phyloP scores from a whole-genome alignment of 129 eudicot species.

The Kitagawia praeruptora region DNA sequence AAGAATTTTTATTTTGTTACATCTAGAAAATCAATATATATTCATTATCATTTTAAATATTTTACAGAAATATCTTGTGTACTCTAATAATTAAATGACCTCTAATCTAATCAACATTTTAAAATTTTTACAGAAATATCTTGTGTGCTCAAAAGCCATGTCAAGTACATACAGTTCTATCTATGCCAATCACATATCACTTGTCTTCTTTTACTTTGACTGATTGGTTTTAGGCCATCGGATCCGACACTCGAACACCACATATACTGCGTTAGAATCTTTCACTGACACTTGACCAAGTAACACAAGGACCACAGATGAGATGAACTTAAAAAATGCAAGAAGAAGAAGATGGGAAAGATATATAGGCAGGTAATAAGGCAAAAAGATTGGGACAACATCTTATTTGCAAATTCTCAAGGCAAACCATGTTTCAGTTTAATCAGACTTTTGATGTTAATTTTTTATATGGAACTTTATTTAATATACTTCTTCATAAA shows the following conservation, averaged over 20 bases:
- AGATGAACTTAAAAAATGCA: background rate
- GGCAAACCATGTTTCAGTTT: background rate
- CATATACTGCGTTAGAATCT: background rate
- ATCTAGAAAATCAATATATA: background rate
- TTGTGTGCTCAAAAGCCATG: no score
- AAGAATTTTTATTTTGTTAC: no score
- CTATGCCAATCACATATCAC: no score
- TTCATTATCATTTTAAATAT: background rate
- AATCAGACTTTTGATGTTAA: background rate
- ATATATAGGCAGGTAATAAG: no score
- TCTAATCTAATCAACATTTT: no score
- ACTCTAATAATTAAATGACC: no score
- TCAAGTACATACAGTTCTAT: no score
- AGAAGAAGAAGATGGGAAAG: background rate
- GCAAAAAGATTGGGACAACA: background rate
- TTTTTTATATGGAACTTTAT: background rate
- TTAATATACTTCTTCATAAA: background rate
- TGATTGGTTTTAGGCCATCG: no score
- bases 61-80: no score
- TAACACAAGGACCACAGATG: no score
- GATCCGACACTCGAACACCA: background rate
- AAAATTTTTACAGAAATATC: no score
- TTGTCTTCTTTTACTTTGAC: no score
- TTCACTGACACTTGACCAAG: background rate
- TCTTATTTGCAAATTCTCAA: background rate